Conservation (phyloP, 208 protist genomes). For the Crithidia sp. region DNA sequence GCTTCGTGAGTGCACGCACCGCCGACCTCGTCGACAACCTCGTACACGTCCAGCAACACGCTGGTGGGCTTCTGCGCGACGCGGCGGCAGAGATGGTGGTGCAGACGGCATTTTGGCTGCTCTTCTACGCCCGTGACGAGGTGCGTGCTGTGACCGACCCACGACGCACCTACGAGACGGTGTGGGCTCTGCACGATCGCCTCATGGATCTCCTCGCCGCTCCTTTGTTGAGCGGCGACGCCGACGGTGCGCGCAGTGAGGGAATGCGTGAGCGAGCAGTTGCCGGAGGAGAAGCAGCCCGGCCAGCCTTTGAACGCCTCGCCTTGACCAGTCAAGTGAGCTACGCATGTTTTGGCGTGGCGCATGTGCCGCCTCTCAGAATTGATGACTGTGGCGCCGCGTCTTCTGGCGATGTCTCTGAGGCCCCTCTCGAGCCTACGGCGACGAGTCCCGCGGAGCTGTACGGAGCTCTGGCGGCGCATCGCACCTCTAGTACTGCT, state of each 20-base stretch:
- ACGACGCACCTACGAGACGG: slow-evolving; percentile 52
- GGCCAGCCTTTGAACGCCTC: slow-evolving; percentile 28
- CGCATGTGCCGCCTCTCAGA: slow-evolving; percentile 27
- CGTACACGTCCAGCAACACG: slow-evolving; percentile 25
- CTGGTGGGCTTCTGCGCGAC: slow-evolving; percentile 32
- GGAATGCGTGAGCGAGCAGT: too few relatives aligned
- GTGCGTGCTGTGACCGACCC: slow-evolving; percentile 77
- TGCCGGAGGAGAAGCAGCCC: not conserved
- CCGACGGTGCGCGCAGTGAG: not conserved
- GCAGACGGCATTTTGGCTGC: slow-evolving; percentile 69
- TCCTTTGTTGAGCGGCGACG: not conserved
- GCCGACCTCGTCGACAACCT: slow-evolving; percentile 55
- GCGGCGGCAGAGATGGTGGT: slow-evolving; percentile 50
- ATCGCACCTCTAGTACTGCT: too few relatives aligned
- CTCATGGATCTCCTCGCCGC: slow-evolving; percentile 26
- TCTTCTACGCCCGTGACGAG: slow-evolving; percentile 85
- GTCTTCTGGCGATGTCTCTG: not conserved
- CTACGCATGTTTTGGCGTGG: slow-evolving; percentile 51
- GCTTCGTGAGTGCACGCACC: slow-evolving; percentile 44
- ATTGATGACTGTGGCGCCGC: not conserved
- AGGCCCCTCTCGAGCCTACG: not conserved
- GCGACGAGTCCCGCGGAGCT: not conserved
- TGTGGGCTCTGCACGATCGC: slow-evolving; percentile 52
- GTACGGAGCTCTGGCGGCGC: not conserved
- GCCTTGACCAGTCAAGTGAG: slow-evolving; percentile 34